Evolutionary conservation across 176 grass and related monocot genomes (phyloP).

Genomic region (Carex parvula): DNA sequence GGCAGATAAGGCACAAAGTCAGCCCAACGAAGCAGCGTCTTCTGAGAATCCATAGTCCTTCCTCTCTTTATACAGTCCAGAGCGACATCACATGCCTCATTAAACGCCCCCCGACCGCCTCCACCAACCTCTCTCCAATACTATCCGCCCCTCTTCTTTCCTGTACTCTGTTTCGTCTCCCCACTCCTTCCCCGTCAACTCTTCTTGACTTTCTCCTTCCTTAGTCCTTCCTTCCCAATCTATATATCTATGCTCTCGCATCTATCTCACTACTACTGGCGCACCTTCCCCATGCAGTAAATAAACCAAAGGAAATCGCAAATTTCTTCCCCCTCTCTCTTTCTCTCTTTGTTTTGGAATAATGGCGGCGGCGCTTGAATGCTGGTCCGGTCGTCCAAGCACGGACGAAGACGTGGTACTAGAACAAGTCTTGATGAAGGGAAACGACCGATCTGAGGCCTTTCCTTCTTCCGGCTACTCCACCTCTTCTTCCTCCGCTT

Average conservation of each 20-base stretch:
- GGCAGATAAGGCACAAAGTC: not conserved
- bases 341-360: not conserved
- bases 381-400: slow-evolving; percentile 96
- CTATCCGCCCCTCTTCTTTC: not conserved
- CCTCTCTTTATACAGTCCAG: not conserved
- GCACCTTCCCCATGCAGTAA: not conserved
- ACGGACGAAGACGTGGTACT: slow-evolving; percentile 92
- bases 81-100: slow-evolving; percentile 36
- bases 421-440: slow-evolving; percentile 98
- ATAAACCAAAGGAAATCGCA: not conserved
- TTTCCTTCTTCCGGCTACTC: slow-evolving; percentile 47
- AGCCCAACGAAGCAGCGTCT: not conserved
- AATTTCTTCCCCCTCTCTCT: not conserved
- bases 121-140: not conserved
- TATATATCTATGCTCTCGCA: not conserved
- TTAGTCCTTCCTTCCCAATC: not conserved
- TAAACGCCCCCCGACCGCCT: not conserved
- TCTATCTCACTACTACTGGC: not conserved
- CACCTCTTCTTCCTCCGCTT: slow-evolving; percentile 31
- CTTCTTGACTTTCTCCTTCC: not conserved
- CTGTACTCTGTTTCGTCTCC: not conserved
- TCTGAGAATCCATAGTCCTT: not conserved
- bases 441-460: slow-evolving; percentile 65
- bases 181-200: not conserved
- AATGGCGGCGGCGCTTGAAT: slow-evolving; percentile 96